Evolutionary conservation across 192 early-diverging fungal species (phyloP).

Genomic region (Gaertneriomyces semiglobifer): DNA sequence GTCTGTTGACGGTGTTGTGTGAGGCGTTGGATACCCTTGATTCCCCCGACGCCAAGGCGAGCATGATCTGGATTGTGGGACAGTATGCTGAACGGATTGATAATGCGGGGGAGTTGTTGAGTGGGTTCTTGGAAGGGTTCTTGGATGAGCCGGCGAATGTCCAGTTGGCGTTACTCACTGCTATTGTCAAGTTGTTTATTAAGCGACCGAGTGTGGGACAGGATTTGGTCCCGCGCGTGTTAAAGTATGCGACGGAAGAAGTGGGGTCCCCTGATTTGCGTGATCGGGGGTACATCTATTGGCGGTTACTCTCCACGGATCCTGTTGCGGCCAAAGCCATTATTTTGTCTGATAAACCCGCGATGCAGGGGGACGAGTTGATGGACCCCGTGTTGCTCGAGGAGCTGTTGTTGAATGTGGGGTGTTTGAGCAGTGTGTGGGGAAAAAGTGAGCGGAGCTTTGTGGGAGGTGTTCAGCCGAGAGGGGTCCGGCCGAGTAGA

Average conservation of each 20-base stretch:
- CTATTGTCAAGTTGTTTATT: slow-evolving; percentile 94
- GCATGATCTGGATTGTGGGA: slow-evolving; percentile 99
- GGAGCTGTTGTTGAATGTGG: slow-evolving; percentile 82
- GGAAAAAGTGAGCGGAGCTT: slow-evolving; percentile 87
- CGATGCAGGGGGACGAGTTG: slow-evolving; percentile 92
- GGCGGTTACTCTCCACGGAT: slow-evolving; percentile 93
- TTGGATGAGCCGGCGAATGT: slow-evolving; percentile 82
- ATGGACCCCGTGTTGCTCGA: slow-evolving; percentile 79
- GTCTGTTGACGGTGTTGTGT: slow-evolving; percentile 86
- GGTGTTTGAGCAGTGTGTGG: slow-evolving; percentile 84
- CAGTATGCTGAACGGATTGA: slow-evolving; percentile 98
- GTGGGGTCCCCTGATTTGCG: slow-evolving; percentile 96
- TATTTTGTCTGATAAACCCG: slow-evolving; percentile 88
- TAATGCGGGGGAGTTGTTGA: slow-evolving; percentile 87
- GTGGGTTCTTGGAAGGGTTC: slow-evolving; percentile 83
- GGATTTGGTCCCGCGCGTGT: slow-evolving; percentile 87
- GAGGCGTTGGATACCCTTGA: slow-evolving; percentile 95
- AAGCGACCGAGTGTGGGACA: slow-evolving; percentile 88
- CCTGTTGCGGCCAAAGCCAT: slow-evolving; percentile 86
- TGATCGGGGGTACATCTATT: slow-evolving; percentile 97
- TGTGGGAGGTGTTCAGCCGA: slow-evolving; percentile 54
- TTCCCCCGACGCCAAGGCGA: slow-evolving; percentile 95
- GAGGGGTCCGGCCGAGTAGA: slow-evolving; percentile 12
- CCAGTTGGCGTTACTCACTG: slow-evolving; percentile 89
- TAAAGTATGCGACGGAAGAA: slow-evolving; percentile 93